phyloP scores from a whole-genome alignment of 2,329 filamentous ascomycete genomes.

The Nemania sp. region DNA sequence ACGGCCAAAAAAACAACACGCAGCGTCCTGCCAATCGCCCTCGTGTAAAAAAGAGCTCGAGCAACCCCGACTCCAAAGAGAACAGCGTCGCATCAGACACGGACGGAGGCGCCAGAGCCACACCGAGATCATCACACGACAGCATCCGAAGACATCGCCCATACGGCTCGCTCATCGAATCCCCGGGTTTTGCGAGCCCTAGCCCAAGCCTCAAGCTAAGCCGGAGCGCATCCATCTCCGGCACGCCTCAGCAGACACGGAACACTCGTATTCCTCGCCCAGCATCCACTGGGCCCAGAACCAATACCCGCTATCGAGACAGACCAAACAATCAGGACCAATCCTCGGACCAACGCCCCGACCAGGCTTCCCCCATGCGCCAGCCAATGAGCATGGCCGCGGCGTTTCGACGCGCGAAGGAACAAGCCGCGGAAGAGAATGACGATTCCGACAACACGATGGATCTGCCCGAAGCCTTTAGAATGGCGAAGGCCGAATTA shows the following conservation, averaged over 20 bases:
- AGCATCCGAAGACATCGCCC: slow-evolving; percentile 13
- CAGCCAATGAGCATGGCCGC: slow-evolving; percentile 35
- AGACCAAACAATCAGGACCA: not conserved
- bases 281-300: slow-evolving; percentile 17
- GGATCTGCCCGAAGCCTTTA: slow-evolving; percentile 34
- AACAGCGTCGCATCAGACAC: slow-evolving; percentile 31
- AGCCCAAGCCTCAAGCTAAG: slow-evolving; percentile 16
- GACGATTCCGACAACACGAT: slow-evolving; percentile 30
- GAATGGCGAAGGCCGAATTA: slow-evolving; percentile 35
- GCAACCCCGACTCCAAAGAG: slow-evolving; percentile 30
- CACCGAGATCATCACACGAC: slow-evolving; percentile 12
- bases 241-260: slow-evolving; percentile 24
- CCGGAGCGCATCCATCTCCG: slow-evolving; percentile 22
- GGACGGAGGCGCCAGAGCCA: slow-evolving; percentile 22
- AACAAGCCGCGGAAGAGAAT: slow-evolving; percentile 26
- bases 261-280: slow-evolving; percentile 37
- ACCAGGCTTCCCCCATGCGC: slow-evolving; percentile 33
- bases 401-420: slow-evolving; percentile 35
- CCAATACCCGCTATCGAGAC: slow-evolving; percentile 6
- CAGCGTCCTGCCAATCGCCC: slow-evolving; percentile 28
- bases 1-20: slow-evolving; percentile 30
- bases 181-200: slow-evolving; percentile 9
- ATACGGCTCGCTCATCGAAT: slow-evolving; percentile 18
- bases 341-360: slow-evolving; percentile 13
- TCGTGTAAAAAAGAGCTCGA: slow-evolving; percentile 19